These are phyloP conservation scores for Salix koriyanagi DNA, from an alignment of 345 rosid genomes.

Conservation along the genomic window DNA sequence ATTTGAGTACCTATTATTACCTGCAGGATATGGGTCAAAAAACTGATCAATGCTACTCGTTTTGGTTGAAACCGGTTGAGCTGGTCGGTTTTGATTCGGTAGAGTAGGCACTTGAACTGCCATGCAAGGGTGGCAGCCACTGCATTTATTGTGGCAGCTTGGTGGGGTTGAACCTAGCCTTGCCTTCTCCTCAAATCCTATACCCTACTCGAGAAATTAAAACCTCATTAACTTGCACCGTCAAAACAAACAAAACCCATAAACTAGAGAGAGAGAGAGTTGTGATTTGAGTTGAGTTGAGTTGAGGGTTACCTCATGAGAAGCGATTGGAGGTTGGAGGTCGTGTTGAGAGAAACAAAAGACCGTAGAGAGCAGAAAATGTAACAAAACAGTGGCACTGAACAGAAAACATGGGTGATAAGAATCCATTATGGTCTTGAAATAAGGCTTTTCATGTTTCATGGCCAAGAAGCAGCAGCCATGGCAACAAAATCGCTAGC, in stretches of 20 bases:
- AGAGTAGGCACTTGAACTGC: constrained; percentile 71
- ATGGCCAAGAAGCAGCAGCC: background rate
- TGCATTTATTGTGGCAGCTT: constrained; percentile 88
- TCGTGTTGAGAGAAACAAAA: constrained; percentile 20
- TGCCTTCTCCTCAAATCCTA: constrained; percentile 53
- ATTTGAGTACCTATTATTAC: constrained; percentile 64
- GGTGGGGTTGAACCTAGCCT: constrained; percentile 90
- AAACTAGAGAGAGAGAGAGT: background rate
- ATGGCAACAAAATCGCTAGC: background rate
- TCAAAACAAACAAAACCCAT: background rate
- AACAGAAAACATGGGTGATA: constrained; percentile 1
- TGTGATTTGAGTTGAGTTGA: background rate
- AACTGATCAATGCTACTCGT: constrained; percentile 14
- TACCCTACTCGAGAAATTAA: constrained; percentile 28
- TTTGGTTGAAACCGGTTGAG: constrained; percentile 12
- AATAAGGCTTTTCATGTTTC: constrained; percentile 1
- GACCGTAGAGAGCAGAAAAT: constrained; percentile 20
- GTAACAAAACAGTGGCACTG: background rate
- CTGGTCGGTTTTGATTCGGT: constrained; percentile 24
- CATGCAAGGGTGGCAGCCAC: constrained; percentile 80
- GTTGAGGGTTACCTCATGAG: constrained; percentile 17
- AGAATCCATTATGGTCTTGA: constrained; percentile 13
- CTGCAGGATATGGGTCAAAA: constrained; percentile 31
- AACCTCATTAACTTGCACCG: background rate
- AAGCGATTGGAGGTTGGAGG: constrained; percentile 16